Evolutionary conservation across 768 basidiomycete species (phyloP).

Genomic region (Lactarius tabidus): DNA sequence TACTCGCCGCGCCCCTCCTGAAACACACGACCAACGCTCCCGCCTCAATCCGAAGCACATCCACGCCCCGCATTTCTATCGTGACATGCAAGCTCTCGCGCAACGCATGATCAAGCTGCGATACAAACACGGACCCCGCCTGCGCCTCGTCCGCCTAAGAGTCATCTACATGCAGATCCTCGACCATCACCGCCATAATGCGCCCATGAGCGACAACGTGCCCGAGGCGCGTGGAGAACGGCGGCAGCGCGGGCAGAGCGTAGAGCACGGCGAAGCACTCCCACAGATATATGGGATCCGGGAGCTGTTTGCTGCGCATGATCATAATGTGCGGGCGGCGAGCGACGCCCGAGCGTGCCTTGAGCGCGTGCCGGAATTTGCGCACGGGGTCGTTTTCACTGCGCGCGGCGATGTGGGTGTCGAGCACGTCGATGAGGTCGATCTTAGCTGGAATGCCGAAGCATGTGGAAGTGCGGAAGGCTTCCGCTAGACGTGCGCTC

Average conservation of each 20-base stretch:
- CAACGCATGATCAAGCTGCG: slow-evolving; percentile 43
- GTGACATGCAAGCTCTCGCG: slow-evolving; percentile 73
- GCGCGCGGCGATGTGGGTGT: slow-evolving; percentile 7
- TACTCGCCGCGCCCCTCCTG: slow-evolving; percentile 36
- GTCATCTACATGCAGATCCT: slow-evolving; percentile 43
- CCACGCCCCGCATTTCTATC: slow-evolving; percentile 60
- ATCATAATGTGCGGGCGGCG: slow-evolving; percentile 47
- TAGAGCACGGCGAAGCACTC: slow-evolving; percentile 46
- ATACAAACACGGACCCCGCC: slow-evolving; percentile 46
- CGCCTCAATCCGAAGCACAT: slow-evolving; percentile 64
- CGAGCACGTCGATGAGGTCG: no score
- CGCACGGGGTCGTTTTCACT: no score
- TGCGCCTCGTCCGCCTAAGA: slow-evolving; percentile 33
- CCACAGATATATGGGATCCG: slow-evolving; percentile 42
- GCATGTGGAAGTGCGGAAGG: slow-evolving; percentile 40
- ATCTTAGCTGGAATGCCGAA: no score
- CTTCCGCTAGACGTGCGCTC: slow-evolving; percentile 34
- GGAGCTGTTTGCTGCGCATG: slow-evolving; percentile 27
- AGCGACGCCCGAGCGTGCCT: no score
- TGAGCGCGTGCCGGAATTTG: no score
- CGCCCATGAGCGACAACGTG: slow-evolving; percentile 69
- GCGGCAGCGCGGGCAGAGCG: slow-evolving; percentile 38
- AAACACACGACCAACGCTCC: slow-evolving; percentile 57
- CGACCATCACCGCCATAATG: slow-evolving; percentile 77
- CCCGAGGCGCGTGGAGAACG: slow-evolving; percentile 59